A percentile compares a stretch with the other conserved stretches of the same genome.
phyloP scores from a whole-genome alignment of 1,284 basidiomycete genomes.

The Neonothopanus nambi region DNA sequence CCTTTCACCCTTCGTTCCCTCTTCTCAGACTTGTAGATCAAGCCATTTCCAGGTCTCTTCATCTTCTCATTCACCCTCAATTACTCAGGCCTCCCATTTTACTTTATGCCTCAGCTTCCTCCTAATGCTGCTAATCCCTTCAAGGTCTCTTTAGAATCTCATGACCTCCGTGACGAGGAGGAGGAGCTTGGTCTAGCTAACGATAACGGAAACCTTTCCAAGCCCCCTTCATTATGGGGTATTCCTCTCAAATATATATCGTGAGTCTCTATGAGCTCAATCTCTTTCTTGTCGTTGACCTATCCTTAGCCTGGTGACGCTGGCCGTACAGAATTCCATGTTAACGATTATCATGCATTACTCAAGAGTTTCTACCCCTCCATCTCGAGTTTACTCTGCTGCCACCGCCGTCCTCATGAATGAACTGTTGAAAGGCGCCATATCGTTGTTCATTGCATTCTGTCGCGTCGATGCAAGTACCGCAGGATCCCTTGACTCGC shows the following conservation, averaged over 20 bases:
- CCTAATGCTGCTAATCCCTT: slow-evolving; percentile 21
- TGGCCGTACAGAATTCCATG: slow-evolving; percentile 91
- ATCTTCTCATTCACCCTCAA: not conserved
- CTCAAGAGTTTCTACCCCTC: slow-evolving; percentile 81
- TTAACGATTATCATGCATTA: slow-evolving; percentile 94
- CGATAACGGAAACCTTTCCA: slow-evolving; percentile 29
- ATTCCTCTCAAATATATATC: slow-evolving; percentile 80
- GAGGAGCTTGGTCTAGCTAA: slow-evolving; percentile 45
- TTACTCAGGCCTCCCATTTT: slow-evolving; percentile 15
- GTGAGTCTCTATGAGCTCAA: slow-evolving; percentile 45
- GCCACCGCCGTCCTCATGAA: slow-evolving; percentile 91
- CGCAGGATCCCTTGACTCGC: slow-evolving; percentile 30
- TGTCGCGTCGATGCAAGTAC: slow-evolving; percentile 38
- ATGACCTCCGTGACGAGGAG: slow-evolving; percentile 31
- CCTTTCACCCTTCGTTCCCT: not conserved
- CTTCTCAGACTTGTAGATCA: slow-evolving; percentile 13
- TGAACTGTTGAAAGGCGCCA: slow-evolving; percentile 88
- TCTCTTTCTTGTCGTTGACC: slow-evolving; percentile 5
- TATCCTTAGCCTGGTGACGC: slow-evolving; percentile 71
- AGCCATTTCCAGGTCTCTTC: not conserved
- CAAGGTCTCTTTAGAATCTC: slow-evolving; percentile 33
- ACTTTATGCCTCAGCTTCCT: slow-evolving; percentile 23
- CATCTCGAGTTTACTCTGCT: slow-evolving; percentile 81
- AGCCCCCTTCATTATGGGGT: slow-evolving; percentile 61
- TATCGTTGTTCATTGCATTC: slow-evolving; percentile 72